Conservation (phyloP, 192 early-diverging fungal genomes). For the Thoreauomyces humboldtii region DNA sequence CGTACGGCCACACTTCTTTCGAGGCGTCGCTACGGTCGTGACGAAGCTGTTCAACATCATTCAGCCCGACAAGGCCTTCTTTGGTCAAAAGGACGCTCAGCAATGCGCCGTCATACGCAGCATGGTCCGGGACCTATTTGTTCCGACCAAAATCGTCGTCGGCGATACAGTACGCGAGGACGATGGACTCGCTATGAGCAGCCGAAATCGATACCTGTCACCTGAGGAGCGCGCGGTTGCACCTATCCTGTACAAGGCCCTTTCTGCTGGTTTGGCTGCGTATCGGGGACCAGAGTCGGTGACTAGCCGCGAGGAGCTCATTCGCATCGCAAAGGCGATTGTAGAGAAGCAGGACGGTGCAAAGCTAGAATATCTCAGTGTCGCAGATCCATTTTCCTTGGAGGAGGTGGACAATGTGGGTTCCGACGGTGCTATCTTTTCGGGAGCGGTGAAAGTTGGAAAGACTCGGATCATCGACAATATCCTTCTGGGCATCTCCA, state of each 20-base stretch:
- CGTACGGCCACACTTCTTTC: slow-evolving; percentile 92
- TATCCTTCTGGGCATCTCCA: slow-evolving; percentile 60
- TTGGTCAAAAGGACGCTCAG: slow-evolving; percentile 98
- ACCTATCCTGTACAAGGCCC: slow-evolving; percentile 69
- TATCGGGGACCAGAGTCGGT: slow-evolving; percentile 33
- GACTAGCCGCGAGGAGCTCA: slow-evolving; percentile 35
- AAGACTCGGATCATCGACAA: slow-evolving; percentile 94
- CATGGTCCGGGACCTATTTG: slow-evolving; percentile 83
- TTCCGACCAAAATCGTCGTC: slow-evolving; percentile 72
- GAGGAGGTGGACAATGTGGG: slow-evolving; percentile 56
- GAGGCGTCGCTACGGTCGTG: slow-evolving; percentile 94
- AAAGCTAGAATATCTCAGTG: slow-evolving; percentile 77
- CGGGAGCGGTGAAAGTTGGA: slow-evolving; percentile 81
- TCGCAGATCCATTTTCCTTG: slow-evolving; percentile 70
- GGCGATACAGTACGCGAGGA: slow-evolving; percentile 71
- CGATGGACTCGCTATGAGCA: slow-evolving; percentile 88
- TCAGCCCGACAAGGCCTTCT: slow-evolving; percentile 78
- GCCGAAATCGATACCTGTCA: slow-evolving; percentile 82
- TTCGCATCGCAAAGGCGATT: slow-evolving; percentile 46
- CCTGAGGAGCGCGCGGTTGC: slow-evolving; percentile 67
- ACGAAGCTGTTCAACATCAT: slow-evolving; percentile 89
- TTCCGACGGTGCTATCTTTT: slow-evolving; percentile 66
- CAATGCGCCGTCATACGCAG: slow-evolving; percentile 74
- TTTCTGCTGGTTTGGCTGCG: slow-evolving; percentile 52
- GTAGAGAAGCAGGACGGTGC: slow-evolving; percentile 44